Conservation (phyloP, 192 early-diverging fungal genomes). For the Mortierella claussenii region DNA sequence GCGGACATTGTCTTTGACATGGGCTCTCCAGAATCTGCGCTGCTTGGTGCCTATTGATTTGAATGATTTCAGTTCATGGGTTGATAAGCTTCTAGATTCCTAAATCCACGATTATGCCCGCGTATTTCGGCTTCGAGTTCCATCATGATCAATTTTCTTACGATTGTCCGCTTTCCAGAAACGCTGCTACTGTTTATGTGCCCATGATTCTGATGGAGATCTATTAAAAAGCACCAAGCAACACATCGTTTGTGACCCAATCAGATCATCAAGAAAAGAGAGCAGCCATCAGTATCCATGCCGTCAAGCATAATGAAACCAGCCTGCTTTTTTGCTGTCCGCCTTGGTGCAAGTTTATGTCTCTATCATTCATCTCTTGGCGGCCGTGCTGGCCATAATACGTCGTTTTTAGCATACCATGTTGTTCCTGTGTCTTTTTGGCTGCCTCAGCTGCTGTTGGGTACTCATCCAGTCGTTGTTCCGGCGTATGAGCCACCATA, state of each 20-base stretch:
- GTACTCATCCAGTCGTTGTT: constrained; percentile 34
- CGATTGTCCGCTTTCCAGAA: constrained; percentile 5
- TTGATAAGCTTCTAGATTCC: not conserved
- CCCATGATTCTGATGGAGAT: constrained; percentile 9
- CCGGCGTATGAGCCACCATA: constrained; percentile 12
- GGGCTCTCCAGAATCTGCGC: constrained; percentile 20
- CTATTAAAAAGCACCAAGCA: not conserved
- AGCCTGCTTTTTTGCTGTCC: too few relatives aligned
- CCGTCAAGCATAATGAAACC: too few relatives aligned
- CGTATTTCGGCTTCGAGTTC: too few relatives aligned
- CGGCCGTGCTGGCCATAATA: too few relatives aligned
- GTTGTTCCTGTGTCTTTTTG: constrained; percentile 31
- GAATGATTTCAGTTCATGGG: not conserved
- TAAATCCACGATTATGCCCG: not conserved
- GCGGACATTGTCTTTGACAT: constrained; percentile 44
- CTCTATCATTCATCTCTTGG: too few relatives aligned
- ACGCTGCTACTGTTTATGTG: not conserved
- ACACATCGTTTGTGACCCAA: not conserved
- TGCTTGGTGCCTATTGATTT: constrained; percentile 1
- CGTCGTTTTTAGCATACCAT: constrained; percentile 30
- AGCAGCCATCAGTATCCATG: too few relatives aligned
- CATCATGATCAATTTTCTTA: constrained; percentile 2
- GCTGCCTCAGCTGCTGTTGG: constrained; percentile 53
- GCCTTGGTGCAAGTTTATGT: too few relatives aligned
- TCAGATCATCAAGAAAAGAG: not conserved